phyloP scores from a whole-genome alignment of 352 stramenopile genomes.

The Phytophthora hibernalis region DNA sequence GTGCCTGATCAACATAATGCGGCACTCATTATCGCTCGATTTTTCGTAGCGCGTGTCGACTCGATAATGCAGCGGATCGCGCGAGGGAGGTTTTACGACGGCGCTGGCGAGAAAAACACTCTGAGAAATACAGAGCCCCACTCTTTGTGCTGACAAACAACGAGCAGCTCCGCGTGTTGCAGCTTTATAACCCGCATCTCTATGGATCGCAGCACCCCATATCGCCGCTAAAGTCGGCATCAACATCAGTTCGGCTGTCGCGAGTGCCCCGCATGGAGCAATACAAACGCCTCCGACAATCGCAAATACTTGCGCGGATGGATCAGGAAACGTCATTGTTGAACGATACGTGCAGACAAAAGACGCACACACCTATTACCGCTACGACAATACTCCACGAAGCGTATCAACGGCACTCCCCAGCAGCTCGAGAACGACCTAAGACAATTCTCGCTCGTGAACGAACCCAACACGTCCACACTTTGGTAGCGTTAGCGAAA shows the following conservation, averaged over 20 bases:
- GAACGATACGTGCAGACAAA: conserved; percentile 31
- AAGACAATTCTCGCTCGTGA: conserved; percentile 15
- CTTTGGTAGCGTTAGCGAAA: conserved; percentile 7
- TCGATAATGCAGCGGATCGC: conserved; percentile 38
- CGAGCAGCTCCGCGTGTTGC: conserved; percentile 61
- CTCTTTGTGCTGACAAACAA: conserved; percentile 41
- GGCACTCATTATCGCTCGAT: conserved; percentile 65
- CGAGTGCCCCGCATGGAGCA: conserved; percentile 34
- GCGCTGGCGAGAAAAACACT: conserved; percentile 37
- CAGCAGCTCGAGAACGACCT: conserved; percentile 16
- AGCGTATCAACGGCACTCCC: conserved; percentile 28
- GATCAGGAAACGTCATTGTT: conserved; percentile 24
- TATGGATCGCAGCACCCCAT: conserved; percentile 37
- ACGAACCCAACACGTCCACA: conserved; percentile 9
- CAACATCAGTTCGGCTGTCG: conserved; percentile 24
- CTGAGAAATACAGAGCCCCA: conserved; percentile 27
- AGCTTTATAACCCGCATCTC: conserved; percentile 71
- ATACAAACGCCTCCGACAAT: conserved; percentile 26
- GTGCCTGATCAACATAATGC: conserved; percentile 38
- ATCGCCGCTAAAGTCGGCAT: conserved; percentile 17
- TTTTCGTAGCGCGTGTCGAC: conserved; percentile 43
- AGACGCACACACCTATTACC: conserved; percentile 14
- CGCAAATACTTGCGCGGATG: conserved; percentile 35
- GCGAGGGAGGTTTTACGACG: conserved; percentile 39
- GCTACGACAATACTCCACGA: conserved; percentile 21